Evolutionary conservation across 116 monocot species (phyloP).

Genomic region (Cymodocea nodosa): DNA sequence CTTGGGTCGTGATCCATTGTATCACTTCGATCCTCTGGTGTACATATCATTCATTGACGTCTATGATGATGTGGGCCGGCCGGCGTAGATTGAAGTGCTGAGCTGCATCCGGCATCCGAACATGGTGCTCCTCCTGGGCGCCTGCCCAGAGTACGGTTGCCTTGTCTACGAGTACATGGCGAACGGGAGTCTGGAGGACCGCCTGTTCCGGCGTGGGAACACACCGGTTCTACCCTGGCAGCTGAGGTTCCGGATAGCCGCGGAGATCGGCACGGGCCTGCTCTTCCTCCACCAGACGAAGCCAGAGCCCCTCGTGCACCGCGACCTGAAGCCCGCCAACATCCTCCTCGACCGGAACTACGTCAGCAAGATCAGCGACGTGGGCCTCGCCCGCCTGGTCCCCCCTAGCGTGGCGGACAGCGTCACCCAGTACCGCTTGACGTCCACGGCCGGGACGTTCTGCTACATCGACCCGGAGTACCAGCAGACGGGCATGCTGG

Average conservation of each 20-base stretch:
- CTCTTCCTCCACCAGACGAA: conserved; percentile 15
- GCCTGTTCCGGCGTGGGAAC: conserved; percentile 9
- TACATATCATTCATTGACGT: too few species aligned
- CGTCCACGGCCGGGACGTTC: conserved; percentile 8
- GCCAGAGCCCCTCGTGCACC: conserved; percentile 11
- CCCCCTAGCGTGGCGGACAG: conserved; percentile 2
- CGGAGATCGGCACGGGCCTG: conserved; percentile 9
- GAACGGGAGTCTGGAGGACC: conserved; percentile 11
- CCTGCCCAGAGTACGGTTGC: conserved; percentile 14
- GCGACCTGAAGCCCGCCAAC: conserved; percentile 11
- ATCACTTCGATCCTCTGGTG: too few species aligned
- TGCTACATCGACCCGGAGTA: conserved; percentile 14
- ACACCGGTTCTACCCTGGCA: conserved; percentile 10
- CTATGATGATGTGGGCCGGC: too few species aligned
- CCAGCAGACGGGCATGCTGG: conserved; percentile 13
- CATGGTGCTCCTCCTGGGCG: conserved; percentile 16
- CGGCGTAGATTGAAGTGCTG: conserved; percentile 3
- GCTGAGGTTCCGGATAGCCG: conserved; percentile 8
- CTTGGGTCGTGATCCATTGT: too few species aligned
- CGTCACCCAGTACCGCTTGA: conserved; percentile 10
- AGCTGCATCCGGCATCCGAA: conserved; percentile 13
- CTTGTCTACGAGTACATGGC: conserved; percentile 14
- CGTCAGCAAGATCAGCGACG: conserved; percentile 14
- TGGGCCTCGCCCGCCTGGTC: conserved; percentile 9
- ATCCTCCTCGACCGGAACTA: conserved; percentile 13